Conservation (phyloP, 352 stramenopile species). For the Pythium oligandrum region DNA sequence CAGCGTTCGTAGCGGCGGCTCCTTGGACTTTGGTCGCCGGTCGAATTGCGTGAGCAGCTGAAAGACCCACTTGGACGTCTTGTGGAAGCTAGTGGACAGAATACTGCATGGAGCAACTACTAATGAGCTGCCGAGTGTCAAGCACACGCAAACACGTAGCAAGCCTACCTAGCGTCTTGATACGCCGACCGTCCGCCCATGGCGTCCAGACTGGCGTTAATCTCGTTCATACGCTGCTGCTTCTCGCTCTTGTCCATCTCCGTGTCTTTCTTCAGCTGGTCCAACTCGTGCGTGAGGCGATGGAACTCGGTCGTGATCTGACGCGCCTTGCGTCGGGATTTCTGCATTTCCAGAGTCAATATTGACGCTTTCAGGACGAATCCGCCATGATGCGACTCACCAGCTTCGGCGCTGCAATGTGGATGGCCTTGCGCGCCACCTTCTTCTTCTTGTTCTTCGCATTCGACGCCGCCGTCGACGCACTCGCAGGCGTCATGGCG, state of each 20-base stretch:
- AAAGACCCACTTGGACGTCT: conserved; percentile 95
- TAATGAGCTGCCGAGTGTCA: background rate
- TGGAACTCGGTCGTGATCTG: conserved; percentile 79
- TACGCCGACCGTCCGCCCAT: conserved; percentile 91
- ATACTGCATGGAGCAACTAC: conserved; percentile 45
- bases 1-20: conserved; percentile 47
- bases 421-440: conserved; percentile 36
- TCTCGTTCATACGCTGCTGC: conserved; percentile 32
- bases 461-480: background rate
- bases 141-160: conserved; percentile 1
- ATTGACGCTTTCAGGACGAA: background rate
- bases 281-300: conserved; percentile 65
- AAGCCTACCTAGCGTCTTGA: conserved; percentile 76
- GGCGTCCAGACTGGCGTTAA: conserved; percentile 72
- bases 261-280: conserved; percentile 45
- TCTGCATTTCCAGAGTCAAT: conserved; percentile 14
- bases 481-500: background rate
- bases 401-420: conserved; percentile 51
- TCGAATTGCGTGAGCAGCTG: conserved; percentile 81
- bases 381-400: conserved; percentile 4
- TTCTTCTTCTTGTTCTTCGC: conserved; percentile 50
- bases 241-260: conserved; percentile 19
- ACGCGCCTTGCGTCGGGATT: conserved; percentile 64
- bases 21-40: conserved; percentile 63
- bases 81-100: conserved; percentile 92